These are phyloP conservation scores for Golubevia pallescens DNA, from an alignment of 1,284 basidiomycete genomes.

Conservation along the genomic window DNA sequence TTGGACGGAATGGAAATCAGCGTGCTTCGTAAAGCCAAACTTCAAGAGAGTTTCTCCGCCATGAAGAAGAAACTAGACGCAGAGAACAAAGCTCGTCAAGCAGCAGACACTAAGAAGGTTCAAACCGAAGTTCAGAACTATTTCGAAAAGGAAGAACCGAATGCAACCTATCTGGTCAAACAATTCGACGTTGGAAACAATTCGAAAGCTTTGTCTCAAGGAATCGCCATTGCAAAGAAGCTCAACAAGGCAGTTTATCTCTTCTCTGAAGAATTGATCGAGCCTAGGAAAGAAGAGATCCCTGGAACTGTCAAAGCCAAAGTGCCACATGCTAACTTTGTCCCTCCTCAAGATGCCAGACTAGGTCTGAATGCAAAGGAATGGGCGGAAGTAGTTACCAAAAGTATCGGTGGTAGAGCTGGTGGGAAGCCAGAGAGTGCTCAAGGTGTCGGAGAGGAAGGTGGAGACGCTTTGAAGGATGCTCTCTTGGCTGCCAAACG, in stretches of 20 bases:
- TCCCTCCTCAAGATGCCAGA: constrained; percentile 68
- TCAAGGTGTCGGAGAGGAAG: constrained; percentile 56
- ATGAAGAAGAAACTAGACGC: constrained; percentile 86
- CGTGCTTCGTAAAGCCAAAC: constrained; percentile 78
- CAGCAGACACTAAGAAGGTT: constrained; percentile 80
- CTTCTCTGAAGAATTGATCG: constrained; percentile 74
- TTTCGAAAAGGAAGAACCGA: constrained; percentile 79
- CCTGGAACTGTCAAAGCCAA: constrained; percentile 70
- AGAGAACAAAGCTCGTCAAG: constrained; percentile 80
- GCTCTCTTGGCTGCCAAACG: constrained; percentile 26
- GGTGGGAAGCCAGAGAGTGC: constrained; percentile 57
- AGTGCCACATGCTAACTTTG: constrained; percentile 85
- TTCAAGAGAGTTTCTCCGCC: constrained; percentile 76
- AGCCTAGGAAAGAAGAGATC: constrained; percentile 18
- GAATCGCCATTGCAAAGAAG: constrained; percentile 78
- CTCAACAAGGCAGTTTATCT: constrained; percentile 84
- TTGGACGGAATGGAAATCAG: constrained; percentile 89
- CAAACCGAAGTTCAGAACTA: constrained; percentile 74
- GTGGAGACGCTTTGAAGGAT: constrained; percentile 42
- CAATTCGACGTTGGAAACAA: constrained; percentile 69
- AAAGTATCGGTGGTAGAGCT: constrained; percentile 50
- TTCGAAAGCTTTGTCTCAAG: constrained; percentile 72
- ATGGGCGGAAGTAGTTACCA: constrained; percentile 45
- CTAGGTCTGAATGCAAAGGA: constrained; percentile 50
- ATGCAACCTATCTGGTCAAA: constrained; percentile 75